A percentile compares a stretch with the other conserved stretches of the same genome.
Conservation (phyloP, 176 grass and related monocot genomes). For the Paspalum notatum region DNA sequence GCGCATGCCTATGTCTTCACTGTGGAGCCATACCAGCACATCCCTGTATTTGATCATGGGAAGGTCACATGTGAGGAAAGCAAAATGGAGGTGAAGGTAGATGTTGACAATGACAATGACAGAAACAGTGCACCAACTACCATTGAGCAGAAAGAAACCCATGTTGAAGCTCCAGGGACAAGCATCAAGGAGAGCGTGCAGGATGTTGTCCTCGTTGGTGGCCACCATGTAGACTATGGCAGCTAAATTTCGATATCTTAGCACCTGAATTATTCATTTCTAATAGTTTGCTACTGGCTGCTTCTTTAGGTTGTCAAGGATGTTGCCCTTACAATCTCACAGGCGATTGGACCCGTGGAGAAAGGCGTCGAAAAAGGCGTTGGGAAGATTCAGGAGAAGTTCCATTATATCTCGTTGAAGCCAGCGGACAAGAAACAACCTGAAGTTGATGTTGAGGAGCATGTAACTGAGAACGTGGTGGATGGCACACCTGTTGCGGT, state of each 20-base stretch:
- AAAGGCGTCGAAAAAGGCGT: constrained; percentile 84
- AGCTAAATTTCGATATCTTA: neutral
- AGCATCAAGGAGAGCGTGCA: constrained; percentile 84
- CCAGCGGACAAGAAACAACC: constrained; percentile 48
- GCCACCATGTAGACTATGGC: constrained; percentile 61
- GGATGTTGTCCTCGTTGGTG: constrained; percentile 75
- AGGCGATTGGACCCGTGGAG: constrained; percentile 80
- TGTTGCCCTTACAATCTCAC: constrained; percentile 79
- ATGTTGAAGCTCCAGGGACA: constrained; percentile 67
- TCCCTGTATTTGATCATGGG: constrained; percentile 37
- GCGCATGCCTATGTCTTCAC: constrained; percentile 79
- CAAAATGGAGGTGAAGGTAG: constrained; percentile 51
- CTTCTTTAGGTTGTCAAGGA: constrained; percentile 74
- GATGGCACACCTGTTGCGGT: constrained; percentile 32
- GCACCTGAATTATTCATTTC: neutral
- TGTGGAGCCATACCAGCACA: constrained; percentile 56
- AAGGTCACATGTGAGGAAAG: constrained; percentile 48
- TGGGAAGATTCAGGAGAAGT: constrained; percentile 75
- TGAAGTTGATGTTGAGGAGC: constrained; percentile 59
- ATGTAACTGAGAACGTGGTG: constrained; percentile 46
- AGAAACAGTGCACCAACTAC: constrained; percentile 18
- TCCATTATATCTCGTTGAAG: constrained; percentile 62
- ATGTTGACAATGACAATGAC: constrained; percentile 15
- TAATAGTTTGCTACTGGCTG: neutral
- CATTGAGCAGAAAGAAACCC: constrained; percentile 62